Evolutionary conservation across 805 yeast species (phyloP), one percentile per base, ranked within the genome.

Genomic region (Starmerella etchellsii): DNA sequence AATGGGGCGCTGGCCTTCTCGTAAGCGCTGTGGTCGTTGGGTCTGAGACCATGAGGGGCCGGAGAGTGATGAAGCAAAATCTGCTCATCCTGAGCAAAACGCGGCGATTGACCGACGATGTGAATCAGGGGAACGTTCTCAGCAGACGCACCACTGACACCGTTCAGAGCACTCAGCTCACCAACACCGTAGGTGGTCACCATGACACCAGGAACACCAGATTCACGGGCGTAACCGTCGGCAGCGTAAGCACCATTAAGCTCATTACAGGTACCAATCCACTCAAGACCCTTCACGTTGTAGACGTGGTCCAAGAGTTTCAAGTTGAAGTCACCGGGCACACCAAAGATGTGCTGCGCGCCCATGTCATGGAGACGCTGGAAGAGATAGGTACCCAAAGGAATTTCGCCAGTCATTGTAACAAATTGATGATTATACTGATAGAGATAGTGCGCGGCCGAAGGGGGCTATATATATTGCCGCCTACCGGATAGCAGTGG

Each of bases 251-350:
- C 91, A 3, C 91, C 78, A 55, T 85, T 87, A 48, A 85, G 68
- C 63, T 85, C 96, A 55, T 85, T 85, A 64, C 94, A 82, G 45
- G 76, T 74, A 20, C 94, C 94, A 36, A 81, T 67, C 82, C 93
- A 84, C 39, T 73, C 62, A 50, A 79, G 57, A 5, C 70, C 67
- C 5, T 69, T 64, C 33, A 58, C 61, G 22, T 51, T 49, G 50
- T 54, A 51, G 43, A 66, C 50, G 47, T 54, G 57, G 54, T 65
- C 70, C 22, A 65, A 60, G 35, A 65, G 53, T 34, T 57, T 53
- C 43, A 65, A 54, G 53, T 66, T 65, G 60, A 62, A 65, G 53
- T 65, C 70, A 22, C 70, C 70, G 33, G 70, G 70, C 24, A 65
- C 68, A 24, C 70, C 70, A 37, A 65, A 56, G 49, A 59, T 53